A percentile compares a stretch with the other conserved stretches of the same genome.
Evolutionary conservation across 2,329 filamentous ascomycete species (phyloP).

Genomic region (Pseudofabraea citricarpa): DNA sequence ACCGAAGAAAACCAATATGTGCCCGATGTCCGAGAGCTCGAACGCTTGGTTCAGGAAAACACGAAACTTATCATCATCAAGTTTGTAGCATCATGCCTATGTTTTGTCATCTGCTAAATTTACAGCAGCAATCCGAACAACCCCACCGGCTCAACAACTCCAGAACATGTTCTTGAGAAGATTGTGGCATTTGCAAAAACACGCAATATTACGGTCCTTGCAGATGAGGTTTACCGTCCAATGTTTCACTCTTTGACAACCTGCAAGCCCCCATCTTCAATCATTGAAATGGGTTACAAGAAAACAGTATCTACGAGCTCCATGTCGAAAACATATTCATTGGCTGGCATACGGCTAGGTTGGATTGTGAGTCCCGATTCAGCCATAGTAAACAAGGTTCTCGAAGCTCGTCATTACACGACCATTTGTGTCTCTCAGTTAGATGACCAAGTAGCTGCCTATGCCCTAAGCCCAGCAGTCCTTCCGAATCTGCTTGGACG

Average conservation of each 20-base stretch:
- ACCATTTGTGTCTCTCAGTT: slow-evolving; percentile 79
- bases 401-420: slow-evolving; percentile 71
- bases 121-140: slow-evolving; percentile 85
- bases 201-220: slow-evolving; percentile 61
- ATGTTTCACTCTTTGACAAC: slow-evolving; percentile 57
- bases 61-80: slow-evolving; percentile 69
- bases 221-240: slow-evolving; percentile 80
- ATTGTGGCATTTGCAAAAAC: slow-evolving; percentile 60
- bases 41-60: slow-evolving; percentile 58
- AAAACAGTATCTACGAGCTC: slow-evolving; percentile 71
- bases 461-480: slow-evolving; percentile 61
- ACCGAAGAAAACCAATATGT: slow-evolving; percentile 60
- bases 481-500: slow-evolving; percentile 58
- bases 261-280: slow-evolving; percentile 56
- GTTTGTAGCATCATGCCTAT: no score
- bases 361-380: slow-evolving; percentile 70
- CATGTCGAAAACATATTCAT: slow-evolving; percentile 78
- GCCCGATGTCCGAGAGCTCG: slow-evolving; percentile 62
- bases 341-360: slow-evolving; percentile 77
- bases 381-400: slow-evolving; percentile 58
- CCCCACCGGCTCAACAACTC: slow-evolving; percentile 69
- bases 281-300: slow-evolving; percentile 66
- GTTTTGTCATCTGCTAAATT: no score
- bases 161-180: slow-evolving; percentile 51
- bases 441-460: slow-evolving; percentile 73